phyloP scores from a whole-genome alignment of 495 filamentous ascomycete genomes.

The Hypomontagnella submonticulosa region DNA sequence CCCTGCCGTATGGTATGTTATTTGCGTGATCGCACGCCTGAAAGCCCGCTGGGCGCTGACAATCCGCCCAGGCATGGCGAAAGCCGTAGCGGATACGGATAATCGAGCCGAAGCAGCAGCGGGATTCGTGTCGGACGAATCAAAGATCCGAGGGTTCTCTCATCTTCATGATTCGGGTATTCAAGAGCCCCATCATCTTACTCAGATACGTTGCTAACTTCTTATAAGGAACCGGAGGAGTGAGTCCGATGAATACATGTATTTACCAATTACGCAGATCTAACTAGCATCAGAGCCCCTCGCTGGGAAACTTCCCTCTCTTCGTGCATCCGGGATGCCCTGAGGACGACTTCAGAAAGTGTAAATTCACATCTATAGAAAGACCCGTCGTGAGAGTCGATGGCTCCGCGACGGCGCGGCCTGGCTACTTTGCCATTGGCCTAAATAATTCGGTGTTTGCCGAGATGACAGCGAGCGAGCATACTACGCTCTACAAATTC shows the following conservation, averaged over 20 bases:
- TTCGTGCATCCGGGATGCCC: slow-evolving; percentile 75
- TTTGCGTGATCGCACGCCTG: not conserved
- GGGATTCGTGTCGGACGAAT: slow-evolving; percentile 72
- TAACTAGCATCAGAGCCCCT: slow-evolving; percentile 56
- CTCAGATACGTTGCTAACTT: slow-evolving; percentile 20
- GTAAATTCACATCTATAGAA: slow-evolving; percentile 65
- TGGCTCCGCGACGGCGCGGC: slow-evolving; percentile 65
- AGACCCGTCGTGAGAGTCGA: slow-evolving; percentile 61
- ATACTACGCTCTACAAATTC: slow-evolving; percentile 76
- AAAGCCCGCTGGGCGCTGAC: slow-evolving; percentile 11
- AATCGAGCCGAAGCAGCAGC: slow-evolving; percentile 71
- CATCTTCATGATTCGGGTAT: slow-evolving; percentile 74
- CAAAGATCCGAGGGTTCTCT: slow-evolving; percentile 63
- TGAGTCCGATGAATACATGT: slow-evolving; percentile 38
- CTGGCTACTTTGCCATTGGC: slow-evolving; percentile 75
- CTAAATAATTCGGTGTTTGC: slow-evolving; percentile 70
- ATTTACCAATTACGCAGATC: slow-evolving; percentile 40
- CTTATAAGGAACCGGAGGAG: slow-evolving; percentile 66
- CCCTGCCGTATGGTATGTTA: slow-evolving; percentile 69
- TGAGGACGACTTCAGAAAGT: slow-evolving; percentile 69
- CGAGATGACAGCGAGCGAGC: slow-evolving; percentile 77
- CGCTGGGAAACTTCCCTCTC: slow-evolving; percentile 79
- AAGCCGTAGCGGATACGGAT: slow-evolving; percentile 70
- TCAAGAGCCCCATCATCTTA: not conserved
- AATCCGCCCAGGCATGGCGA: slow-evolving; percentile 66